Evolutionary conservation across 352 stramenopile species (phyloP).

Genomic region (Phytophthora constricta): DNA sequence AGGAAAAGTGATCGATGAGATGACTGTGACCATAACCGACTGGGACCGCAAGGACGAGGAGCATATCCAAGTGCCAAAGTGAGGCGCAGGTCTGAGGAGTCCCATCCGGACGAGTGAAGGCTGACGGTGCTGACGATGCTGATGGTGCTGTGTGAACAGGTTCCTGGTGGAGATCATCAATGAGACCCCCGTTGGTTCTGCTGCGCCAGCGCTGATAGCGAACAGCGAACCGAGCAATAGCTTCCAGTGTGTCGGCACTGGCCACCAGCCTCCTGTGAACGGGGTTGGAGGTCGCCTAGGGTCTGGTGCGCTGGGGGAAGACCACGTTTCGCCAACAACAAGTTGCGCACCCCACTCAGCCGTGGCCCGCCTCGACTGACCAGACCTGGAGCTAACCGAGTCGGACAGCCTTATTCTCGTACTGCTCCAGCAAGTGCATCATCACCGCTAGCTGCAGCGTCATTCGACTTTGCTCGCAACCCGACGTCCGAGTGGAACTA

Average conservation of each 20-base stretch:
- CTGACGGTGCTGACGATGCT: background rate
- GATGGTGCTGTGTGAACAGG: conserved; percentile 29
- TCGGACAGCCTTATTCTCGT: conserved; percentile 26
- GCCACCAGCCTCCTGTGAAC: background rate
- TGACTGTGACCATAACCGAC: conserved; percentile 51
- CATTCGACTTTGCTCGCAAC: conserved; percentile 62
- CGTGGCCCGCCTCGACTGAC: conserved; percentile 20
- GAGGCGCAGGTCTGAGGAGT: conserved; percentile 9
- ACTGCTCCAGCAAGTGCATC: background rate
- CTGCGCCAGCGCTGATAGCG: conserved; percentile 1
- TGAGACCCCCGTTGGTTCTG: conserved; percentile 48
- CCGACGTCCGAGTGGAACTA: conserved; percentile 75
- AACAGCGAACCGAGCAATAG: conserved; percentile 5
- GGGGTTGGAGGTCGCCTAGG: background rate
- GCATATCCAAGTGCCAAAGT: conserved; percentile 65
- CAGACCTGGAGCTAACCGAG: conserved; percentile 14
- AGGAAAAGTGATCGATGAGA: conserved; percentile 67
- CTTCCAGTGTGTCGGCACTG: conserved; percentile 10
- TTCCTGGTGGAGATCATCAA: conserved; percentile 82
- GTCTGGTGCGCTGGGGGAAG: conserved; percentile 14
- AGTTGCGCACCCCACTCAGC: conserved; percentile 40
- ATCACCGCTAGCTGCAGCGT: conserved; percentile 1
- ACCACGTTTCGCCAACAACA: conserved; percentile 28
- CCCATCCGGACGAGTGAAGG: background rate
- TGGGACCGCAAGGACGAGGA: conserved; percentile 77